These are phyloP conservation scores for Asterophora parasitica DNA, from an alignment of 768 basidiomycete species.

Conservation along the genomic window DNA sequence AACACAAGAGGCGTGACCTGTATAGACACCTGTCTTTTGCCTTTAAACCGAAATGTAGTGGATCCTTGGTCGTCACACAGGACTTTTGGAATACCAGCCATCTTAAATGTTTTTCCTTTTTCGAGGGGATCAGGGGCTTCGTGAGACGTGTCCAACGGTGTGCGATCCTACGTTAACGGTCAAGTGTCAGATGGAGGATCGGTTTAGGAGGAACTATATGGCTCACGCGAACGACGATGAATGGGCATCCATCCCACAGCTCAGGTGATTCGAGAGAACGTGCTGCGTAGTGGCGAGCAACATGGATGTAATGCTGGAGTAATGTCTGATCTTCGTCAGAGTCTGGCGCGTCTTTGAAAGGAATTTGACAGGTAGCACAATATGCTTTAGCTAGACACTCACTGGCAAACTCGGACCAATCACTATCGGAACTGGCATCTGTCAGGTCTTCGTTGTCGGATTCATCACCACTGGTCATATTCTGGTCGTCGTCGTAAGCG, in stretches of 20 bases:
- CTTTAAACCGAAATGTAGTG: slow-evolving; percentile 39
- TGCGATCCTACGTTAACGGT: slow-evolving; percentile 19
- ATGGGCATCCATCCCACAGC: slow-evolving; percentile 45
- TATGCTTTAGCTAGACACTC: slow-evolving; percentile 10
- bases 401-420: slow-evolving; percentile 45
- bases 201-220: not conserved
- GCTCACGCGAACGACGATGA: slow-evolving; percentile 40
- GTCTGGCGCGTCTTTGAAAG: slow-evolving; percentile 14
- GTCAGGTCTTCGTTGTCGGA: slow-evolving; percentile 74
- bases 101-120: not conserved
- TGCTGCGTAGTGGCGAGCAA: slow-evolving; percentile 45
- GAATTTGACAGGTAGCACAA: not conserved
- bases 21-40: slow-evolving; percentile 32
- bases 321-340: slow-evolving; percentile 20
- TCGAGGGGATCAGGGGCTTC: not conserved
- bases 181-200: not conserved
- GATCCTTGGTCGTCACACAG: slow-evolving; percentile 21
- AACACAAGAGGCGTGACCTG: slow-evolving; percentile 55
- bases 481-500: slow-evolving; percentile 40
- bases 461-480: slow-evolving; percentile 67
- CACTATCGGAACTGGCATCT: slow-evolving; percentile 45
- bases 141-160: slow-evolving; percentile 10
- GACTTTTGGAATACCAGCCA: not conserved
- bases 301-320: slow-evolving; percentile 42
- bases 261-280: slow-evolving; percentile 28